A percentile compares a stretch with the other conserved stretches of the same genome.
Evolutionary conservation across 768 basidiomycete species (phyloP).

Genomic region (Tulasnella sp.): DNA sequence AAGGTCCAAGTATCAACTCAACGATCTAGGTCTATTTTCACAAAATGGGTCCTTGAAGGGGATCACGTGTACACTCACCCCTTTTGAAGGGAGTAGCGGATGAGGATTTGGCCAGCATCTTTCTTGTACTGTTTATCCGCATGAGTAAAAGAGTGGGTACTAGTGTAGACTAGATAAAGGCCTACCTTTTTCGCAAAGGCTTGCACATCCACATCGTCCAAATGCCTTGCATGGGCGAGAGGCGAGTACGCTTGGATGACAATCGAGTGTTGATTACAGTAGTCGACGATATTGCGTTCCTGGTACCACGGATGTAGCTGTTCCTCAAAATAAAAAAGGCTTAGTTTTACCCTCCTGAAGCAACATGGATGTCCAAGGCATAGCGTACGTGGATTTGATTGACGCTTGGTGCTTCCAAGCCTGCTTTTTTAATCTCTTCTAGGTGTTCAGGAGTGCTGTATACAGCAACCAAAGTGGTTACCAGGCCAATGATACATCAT

Average conservation of each 20-base stretch:
- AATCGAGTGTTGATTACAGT: slow-evolving; percentile 17
- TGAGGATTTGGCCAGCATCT: slow-evolving; percentile 65
- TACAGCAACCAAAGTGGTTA: no score
- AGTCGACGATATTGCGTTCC: slow-evolving; percentile 18
- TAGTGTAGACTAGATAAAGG: no score
- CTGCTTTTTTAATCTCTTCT: no score
- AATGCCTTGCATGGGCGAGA: background rate
- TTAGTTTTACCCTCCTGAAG: no score
- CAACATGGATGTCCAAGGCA: no score
- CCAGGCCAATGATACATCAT: no score
- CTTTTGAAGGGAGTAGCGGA: slow-evolving; percentile 85
- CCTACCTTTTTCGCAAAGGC: background rate
- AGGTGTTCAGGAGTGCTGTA: no score
- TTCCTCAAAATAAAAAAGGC: no score
- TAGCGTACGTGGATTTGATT: no score
- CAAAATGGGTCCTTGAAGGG: no score
- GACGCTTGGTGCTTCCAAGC: no score
- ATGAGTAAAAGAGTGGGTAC: background rate
- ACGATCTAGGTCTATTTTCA: background rate
- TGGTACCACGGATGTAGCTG: slow-evolving; percentile 27
- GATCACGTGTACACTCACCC: slow-evolving; percentile 36
- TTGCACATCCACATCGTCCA: background rate
- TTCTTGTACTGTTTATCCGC: slow-evolving; percentile 36
- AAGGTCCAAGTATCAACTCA: no score
- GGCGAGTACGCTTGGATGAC: slow-evolving; percentile 16